Evolutionary conservation across 2,329 filamentous ascomycete genomes (phyloP), one percentile per base, ranked within the genome.

Genomic region (Didymella sp.): DNA sequence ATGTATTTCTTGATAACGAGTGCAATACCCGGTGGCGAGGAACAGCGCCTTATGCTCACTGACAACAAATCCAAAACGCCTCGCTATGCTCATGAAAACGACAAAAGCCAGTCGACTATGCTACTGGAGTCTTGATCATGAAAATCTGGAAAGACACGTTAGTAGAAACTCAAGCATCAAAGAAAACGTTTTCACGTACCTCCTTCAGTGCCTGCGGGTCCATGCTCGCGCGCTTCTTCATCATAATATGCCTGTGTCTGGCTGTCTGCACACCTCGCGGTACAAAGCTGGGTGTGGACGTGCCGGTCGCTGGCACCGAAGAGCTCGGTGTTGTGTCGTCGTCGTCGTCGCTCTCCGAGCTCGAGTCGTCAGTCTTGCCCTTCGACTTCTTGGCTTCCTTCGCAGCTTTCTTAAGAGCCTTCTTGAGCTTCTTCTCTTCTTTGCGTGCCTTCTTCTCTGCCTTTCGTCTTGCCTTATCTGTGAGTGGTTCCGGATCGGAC

Each of bases 191-290:
- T 2, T 13, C 33, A 64, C 67, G 49, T 79, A 93, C 90, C 87
- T 97, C 92, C 74, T 93, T 94, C 71, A 98, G 78, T 13, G 92
- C 91, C 70, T 89, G 87, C 45, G 88, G 84, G 75, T 97, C 90
- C 79, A 92, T 84, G 56, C 92, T 85, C 2, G 93, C 92, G 79
- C 89, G 86, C 68, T 87, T 88, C 81, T 98, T 98, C 68, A 95
- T 91, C 54, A 89, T 89, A 69, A 98, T 96, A 76, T 93, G 91
- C 58, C 91, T 84, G 64, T 90, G 87, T 61, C 94, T 83, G 43
- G 93, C 86, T 51, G 89, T 85, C 73, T 93, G 90, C 62, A 92
- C 85, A 45, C 84, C 86, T 24, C 83, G 80, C 59, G 82, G 78
- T 12, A 60, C 64, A 44, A 74, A 76, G 79, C 82, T 25, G 80